Evolutionary conservation across 2,329 filamentous ascomycete species (phyloP).

Genomic region (Podosphaera leucotricha): DNA sequence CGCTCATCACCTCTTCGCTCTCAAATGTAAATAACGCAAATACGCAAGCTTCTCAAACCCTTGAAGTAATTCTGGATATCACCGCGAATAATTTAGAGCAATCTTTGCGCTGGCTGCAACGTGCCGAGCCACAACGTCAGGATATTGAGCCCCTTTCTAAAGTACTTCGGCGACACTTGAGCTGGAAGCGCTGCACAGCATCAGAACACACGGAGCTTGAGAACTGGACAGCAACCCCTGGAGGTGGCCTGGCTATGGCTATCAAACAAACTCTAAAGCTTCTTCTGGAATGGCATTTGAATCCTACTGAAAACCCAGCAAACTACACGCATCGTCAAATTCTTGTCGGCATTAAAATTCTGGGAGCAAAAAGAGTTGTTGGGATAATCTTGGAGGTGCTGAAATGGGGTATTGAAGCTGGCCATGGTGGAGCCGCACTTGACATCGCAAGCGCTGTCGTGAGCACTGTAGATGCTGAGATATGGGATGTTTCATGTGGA

Average conservation of each 20-base stretch:
- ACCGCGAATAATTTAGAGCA: conserved; percentile 45
- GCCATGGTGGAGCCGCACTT: conserved; percentile 36
- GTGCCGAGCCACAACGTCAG: conserved; percentile 39
- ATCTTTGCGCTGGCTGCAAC: conserved; percentile 41
- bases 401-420: conserved; percentile 32
- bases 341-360: conserved; percentile 32
- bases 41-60: conserved; percentile 41
- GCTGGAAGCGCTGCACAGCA: conserved; percentile 34
- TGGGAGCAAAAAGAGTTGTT: conserved; percentile 38
- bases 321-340: conserved; percentile 52
- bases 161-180: conserved; percentile 33
- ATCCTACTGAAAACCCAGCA: conserved; percentile 31
- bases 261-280: conserved; percentile 37
- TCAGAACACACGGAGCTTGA: conserved; percentile 44
- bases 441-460: conserved; percentile 47
- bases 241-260: conserved; percentile 30
- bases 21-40: conserved; percentile 32
- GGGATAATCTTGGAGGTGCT: conserved; percentile 43
- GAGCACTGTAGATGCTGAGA: conserved; percentile 34
- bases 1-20: conserved; percentile 40
- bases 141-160: conserved; percentile 46
- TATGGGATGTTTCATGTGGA: conserved; percentile 7
- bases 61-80: conserved; percentile 46
- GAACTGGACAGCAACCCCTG: conserved; percentile 33
- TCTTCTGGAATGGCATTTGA: conserved; percentile 42